Evolutionary conservation across 441 rosid species (phyloP).

Genomic region (Geranium incanum): DNA sequence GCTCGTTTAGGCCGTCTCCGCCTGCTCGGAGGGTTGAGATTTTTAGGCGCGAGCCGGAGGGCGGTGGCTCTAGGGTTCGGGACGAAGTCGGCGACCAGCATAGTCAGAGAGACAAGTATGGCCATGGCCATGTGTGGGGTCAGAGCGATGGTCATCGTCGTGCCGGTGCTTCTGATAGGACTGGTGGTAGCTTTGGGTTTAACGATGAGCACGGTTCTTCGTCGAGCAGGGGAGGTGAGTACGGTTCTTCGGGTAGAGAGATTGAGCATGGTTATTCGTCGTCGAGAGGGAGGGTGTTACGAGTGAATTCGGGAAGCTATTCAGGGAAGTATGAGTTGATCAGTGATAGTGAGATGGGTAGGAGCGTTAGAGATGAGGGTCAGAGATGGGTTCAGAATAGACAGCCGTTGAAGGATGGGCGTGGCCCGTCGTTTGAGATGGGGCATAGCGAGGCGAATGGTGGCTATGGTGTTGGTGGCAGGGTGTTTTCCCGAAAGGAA

Average conservation of each 20-base stretch:
- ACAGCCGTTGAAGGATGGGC: constrained; percentile 22
- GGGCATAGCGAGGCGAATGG: constrained; percentile 24
- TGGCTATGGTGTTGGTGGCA: constrained; percentile 24
- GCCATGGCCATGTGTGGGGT: constrained; percentile 23
- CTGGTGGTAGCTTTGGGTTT: constrained; percentile 4
- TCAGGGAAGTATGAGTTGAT: constrained; percentile 28
- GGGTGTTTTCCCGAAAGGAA: constrained; percentile 29
- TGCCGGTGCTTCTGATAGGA: constrained; percentile 33
- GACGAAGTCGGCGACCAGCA: constrained; percentile 28
- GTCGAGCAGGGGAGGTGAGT: not conserved
- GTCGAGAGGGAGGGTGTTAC: constrained; percentile 30
- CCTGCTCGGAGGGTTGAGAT: constrained; percentile 26
- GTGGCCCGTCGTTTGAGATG: constrained; percentile 26
- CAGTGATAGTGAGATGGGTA: constrained; percentile 23
- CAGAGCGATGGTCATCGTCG: constrained; percentile 22
- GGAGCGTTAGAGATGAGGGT: constrained; percentile 28
- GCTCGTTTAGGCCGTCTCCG: constrained; percentile 31
- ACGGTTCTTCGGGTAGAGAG: constrained; percentile 22
- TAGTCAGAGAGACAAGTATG: constrained; percentile 27
- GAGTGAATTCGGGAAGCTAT: constrained; percentile 28
- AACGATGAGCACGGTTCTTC: constrained; percentile 1
- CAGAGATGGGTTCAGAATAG: constrained; percentile 37
- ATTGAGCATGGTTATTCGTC: constrained; percentile 15
- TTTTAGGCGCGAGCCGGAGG: constrained; percentile 39
- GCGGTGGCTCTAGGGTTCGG: constrained; percentile 39